Evolutionary conservation across 768 basidiomycete genomes (phyloP).

Genomic region (Boletus rubroflammeus): DNA sequence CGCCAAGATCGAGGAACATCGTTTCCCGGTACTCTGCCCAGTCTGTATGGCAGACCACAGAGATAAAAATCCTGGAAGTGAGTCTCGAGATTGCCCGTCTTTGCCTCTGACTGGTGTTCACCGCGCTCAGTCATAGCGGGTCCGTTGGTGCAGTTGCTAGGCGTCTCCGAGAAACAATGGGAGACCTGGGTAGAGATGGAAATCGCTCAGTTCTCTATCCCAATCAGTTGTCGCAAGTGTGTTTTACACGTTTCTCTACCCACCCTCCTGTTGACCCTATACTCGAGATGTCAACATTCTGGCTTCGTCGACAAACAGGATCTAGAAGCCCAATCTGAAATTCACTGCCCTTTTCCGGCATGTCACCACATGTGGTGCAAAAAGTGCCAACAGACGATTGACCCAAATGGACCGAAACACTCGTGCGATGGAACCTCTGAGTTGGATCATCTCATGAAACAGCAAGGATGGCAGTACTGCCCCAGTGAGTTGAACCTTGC

Average conservation of each 20-base stretch:
- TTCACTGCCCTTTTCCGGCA: constrained; percentile 46
- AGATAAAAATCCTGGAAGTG: constrained; percentile 30
- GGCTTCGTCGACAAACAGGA: constrained; percentile 51
- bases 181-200: constrained; percentile 45
- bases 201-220: constrained; percentile 39
- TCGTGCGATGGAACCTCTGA: constrained; percentile 59
- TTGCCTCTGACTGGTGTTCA: neutral
- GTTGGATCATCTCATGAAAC: constrained; percentile 46
- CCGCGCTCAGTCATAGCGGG: constrained; percentile 36
- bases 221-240: constrained; percentile 49
- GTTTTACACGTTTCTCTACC: constrained; percentile 9
- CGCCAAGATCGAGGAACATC: constrained; percentile 49
- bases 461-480: constrained; percentile 60
- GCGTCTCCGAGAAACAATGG: constrained; percentile 44
- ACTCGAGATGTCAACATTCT: constrained; percentile 45
- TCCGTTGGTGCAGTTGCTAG: constrained; percentile 38
- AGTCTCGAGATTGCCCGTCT: neutral
- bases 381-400: constrained; percentile 45
- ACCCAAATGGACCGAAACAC: constrained; percentile 38
- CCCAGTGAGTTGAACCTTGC: constrained; percentile 39
- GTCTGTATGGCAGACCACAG: constrained; percentile 41
- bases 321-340: constrained; percentile 36
- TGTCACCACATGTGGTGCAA: constrained; percentile 61
- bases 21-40: constrained; percentile 61
- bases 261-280: neutral